Evolutionary conservation across 2,329 filamentous ascomycete genomes (phyloP).

Genomic region (Myriosclerotinia curreyana): DNA sequence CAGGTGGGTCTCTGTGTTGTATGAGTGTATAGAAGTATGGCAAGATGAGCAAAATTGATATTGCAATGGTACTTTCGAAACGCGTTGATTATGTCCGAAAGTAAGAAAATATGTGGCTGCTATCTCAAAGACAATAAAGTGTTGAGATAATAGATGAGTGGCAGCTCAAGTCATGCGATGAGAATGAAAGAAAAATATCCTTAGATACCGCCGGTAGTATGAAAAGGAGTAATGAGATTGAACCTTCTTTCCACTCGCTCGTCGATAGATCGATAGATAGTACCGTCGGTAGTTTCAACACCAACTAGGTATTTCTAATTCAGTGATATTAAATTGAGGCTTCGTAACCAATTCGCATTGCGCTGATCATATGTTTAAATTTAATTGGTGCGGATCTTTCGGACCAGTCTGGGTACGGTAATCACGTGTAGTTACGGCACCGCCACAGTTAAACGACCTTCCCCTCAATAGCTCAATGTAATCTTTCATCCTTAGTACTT

Average conservation of each 20-base stretch:
- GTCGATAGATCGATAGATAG: background rate
- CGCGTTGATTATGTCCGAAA: slow-evolving; percentile 10
- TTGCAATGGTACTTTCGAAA: slow-evolving; percentile 15
- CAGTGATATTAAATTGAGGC: slow-evolving; percentile 20
- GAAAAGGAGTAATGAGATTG: slow-evolving; percentile 3
- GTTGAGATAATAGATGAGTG: slow-evolving; percentile 3
- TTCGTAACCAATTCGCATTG: slow-evolving; percentile 19
- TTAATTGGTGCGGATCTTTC: slow-evolving; percentile 13
- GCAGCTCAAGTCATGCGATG: slow-evolving; percentile 9
- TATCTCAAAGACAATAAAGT: slow-evolving; percentile 17
- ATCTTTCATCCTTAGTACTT: no score
- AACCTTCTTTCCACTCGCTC: background rate
- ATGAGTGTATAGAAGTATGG: slow-evolving; percentile 5
- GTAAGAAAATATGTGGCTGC: background rate
- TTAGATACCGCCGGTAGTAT: no score
- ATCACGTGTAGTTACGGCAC: background rate
- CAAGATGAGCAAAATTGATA: slow-evolving; percentile 11
- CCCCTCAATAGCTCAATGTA: no score
- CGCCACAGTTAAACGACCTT: background rate
- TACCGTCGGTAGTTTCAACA: slow-evolving; percentile 5
- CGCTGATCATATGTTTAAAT: slow-evolving; percentile 12
- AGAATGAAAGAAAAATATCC: slow-evolving; percentile 8
- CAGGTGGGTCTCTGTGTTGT: slow-evolving; percentile 2
- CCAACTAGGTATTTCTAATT: background rate
- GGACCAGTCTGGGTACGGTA: background rate